Base-by-base conservation (phyloP, 192 early-diverging fungal genomes). In the Coemansia sp. region DNA sequence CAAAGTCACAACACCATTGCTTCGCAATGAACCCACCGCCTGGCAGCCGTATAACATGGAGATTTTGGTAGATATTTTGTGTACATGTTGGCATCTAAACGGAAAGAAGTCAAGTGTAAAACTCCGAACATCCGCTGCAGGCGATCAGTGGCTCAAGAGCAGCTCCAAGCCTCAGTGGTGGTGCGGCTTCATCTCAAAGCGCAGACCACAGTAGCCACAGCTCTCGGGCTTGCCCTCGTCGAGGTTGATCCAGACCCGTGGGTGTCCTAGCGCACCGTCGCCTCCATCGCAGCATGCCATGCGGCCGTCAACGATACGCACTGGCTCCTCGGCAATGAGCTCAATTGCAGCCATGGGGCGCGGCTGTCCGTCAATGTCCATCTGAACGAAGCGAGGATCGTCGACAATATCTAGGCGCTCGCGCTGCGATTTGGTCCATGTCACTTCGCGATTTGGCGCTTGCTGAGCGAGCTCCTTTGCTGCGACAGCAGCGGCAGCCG, bases 241-340 rank as follows among this genome's bases (percentile, higher is more conserved):
- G 72, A 98, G 86, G 78, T 96, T 96, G 71, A 98, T 92, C 83
- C 90, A 98, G 23, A 98, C 91, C 69, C 90, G 91, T 21, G 95
- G 95, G 69, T 98, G 95, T 34, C 95, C 95, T 33, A 98, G 84
- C 39, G 93, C 75, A 64, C 94, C 95, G 50, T 89, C 94, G 28
- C 80, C 95, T 63, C 95, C 95, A 66, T 98, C 87, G 69, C 95
- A 98, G 68, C 85, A 83, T 36, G 89, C 92, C 66, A 87, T 71
- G 20, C 93, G 88, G 34, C 83, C 82, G 20, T 88, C 82, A 18
- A 96, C 89, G 67, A 88, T 76, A 61, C 83, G 91, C 61, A 98
- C 84, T 18, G 94, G 93, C 61, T 94, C 94, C 71, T 93, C 88
- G 34, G 88, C 86, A 76, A 98, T 94, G 53, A 98, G 86, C 60